Conservation (phyloP, 805 yeast genomes). For the Monosporozyma aquatica region DNA sequence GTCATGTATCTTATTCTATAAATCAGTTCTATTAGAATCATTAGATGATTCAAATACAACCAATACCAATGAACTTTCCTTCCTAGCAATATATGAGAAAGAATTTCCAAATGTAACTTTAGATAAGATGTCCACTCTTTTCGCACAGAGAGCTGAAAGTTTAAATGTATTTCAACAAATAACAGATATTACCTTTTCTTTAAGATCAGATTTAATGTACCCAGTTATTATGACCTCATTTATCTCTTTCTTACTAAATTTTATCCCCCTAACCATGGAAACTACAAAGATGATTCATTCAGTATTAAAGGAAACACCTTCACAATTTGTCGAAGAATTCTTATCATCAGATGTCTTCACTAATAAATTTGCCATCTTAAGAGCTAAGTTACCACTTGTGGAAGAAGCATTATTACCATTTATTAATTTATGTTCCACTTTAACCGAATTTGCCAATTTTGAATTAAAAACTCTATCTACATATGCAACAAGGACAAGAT, state of each 20-base stretch:
- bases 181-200: conserved; percentile 32
- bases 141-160: conserved; percentile 33
- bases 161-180: conserved; percentile 41
- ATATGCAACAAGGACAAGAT: conserved; percentile 43
- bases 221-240: conserved; percentile 36
- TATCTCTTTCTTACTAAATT: conserved; percentile 32
- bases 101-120: not conserved
- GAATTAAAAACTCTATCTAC: conserved; percentile 53
- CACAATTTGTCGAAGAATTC: conserved; percentile 34
- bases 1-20: conserved; percentile 51
- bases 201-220: conserved; percentile 41
- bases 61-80: not conserved
- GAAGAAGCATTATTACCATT: conserved; percentile 46
- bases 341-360: conserved; percentile 30
- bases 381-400: conserved; percentile 67
- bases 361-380: conserved; percentile 35
- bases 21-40: conserved; percentile 38
- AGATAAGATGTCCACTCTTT: conserved; percentile 11
- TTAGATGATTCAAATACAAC: conserved; percentile 19
- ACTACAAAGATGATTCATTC: conserved; percentile 27
- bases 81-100: conserved; percentile 8
- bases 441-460: conserved; percentile 56
- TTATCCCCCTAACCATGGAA: conserved; percentile 38
- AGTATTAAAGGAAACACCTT: conserved; percentile 28
- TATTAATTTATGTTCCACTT: conserved; percentile 49